Evolutionary conservation across 768 basidiomycete species (phyloP).

Genomic region (Mycena rosella): DNA sequence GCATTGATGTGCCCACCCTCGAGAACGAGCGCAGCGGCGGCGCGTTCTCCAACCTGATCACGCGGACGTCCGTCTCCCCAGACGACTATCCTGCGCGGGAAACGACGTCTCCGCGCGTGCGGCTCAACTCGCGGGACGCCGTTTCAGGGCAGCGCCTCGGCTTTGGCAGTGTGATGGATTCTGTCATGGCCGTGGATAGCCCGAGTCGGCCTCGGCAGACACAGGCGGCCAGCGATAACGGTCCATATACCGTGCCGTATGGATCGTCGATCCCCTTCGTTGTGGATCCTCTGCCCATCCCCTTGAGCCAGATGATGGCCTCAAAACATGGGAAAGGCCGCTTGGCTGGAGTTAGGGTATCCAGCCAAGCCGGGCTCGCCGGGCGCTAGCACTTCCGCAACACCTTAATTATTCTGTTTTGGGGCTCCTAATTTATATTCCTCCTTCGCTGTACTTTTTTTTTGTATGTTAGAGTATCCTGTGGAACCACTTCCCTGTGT

Average conservation of each 20-base stretch:
- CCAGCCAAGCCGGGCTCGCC: conserved; percentile 54
- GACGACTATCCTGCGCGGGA: conserved; percentile 32
- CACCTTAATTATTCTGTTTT: too few species aligned
- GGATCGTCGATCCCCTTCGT: conserved; percentile 44
- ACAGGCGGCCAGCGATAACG: neutral
- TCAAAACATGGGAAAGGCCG: conserved; percentile 39
- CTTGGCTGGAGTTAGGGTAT: conserved; percentile 45
- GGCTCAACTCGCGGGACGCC: conserved; percentile 35
- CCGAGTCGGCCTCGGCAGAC: conserved; percentile 25
- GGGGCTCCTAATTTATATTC: too few species aligned
- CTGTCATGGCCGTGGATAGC: conserved; percentile 33
- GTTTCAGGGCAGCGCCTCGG: conserved; percentile 28
- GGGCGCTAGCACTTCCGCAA: conserved; percentile 55
- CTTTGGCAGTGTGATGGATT: conserved; percentile 35
- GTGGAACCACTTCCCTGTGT: conserved; percentile 17
- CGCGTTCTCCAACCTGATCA: conserved; percentile 32
- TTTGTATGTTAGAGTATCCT: conserved; percentile 15
- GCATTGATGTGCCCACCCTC: conserved; percentile 13
- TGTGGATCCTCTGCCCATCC: conserved; percentile 68
- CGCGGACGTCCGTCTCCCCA: conserved; percentile 37
- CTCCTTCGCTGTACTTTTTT: conserved; percentile 20
- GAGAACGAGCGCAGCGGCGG: conserved; percentile 8
- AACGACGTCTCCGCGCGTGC: conserved; percentile 39
- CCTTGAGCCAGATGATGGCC: conserved; percentile 64
- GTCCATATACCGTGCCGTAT: conserved; percentile 19